These are phyloP conservation scores for Trichoderma afroharzianum DNA, from an alignment of 2,329 filamentous ascomycete species.

Conservation along the genomic window DNA sequence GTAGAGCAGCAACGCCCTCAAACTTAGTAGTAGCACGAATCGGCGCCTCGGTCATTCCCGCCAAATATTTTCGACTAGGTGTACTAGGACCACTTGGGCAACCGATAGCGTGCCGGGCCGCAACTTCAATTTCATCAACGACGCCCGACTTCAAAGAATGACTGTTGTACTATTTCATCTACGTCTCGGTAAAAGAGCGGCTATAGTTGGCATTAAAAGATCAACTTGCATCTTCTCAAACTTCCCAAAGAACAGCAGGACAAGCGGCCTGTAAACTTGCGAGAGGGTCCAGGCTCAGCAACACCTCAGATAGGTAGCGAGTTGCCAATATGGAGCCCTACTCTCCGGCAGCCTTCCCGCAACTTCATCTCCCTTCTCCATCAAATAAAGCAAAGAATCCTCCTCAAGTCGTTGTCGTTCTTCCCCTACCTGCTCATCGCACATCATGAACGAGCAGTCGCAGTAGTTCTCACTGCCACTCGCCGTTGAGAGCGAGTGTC, in stretches of 20 bases:
- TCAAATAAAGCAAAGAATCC: neutral
- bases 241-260: neutral
- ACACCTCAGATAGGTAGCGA: neutral
- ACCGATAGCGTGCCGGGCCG: neutral
- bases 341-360: neutral
- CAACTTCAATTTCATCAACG: neutral
- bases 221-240: neutral
- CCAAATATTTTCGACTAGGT: no score
- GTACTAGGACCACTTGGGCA: neutral
- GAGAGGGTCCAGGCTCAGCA: neutral
- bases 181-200: conserved; percentile 24
- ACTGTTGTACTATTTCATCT: conserved; percentile 24
- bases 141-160: conserved; percentile 23
- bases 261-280: neutral
- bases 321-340: neutral
- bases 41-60: neutral
- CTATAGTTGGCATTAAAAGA: conserved; percentile 25
- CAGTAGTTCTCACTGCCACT: neutral
- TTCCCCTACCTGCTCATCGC: neutral
- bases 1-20: neutral
- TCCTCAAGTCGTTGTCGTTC: neutral
- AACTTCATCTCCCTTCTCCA: neutral
- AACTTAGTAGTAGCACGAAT: neutral
- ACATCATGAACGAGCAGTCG: neutral
- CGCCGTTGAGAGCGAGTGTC: neutral